Evolutionary conservation across 106 monocot genomes (phyloP), one percentile per base, ranked within the genome.

Genomic region (Cymbidium sinense): DNA sequence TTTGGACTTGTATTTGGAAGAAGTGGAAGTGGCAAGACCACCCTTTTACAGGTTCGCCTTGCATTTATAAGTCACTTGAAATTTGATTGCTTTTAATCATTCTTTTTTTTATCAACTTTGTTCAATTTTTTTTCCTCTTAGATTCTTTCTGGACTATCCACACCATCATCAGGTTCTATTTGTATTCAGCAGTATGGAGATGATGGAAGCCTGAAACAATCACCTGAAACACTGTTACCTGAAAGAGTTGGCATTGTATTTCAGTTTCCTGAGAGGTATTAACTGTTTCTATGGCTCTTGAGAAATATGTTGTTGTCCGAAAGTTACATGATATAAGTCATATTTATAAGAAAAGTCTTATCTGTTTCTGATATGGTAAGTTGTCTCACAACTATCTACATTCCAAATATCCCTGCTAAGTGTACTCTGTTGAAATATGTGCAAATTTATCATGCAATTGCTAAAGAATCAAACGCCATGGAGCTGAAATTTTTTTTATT

Each of bases 211-310:
- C 84, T 90, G 67, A 82, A 33, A 82, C 30, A 55, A n/a, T 78
- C 81, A 27, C 80, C 90, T 77, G 86, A 94, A 79, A 19, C 54
- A 64, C 83, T 99, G 54, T 81, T 83, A 50, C 86, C 90, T 55
- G 81, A 99, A 78, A 92, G 83, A 65, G 94, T 94, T 76, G 94
- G 98, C 44, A 92, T 99, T 70, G 92, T 94, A 34, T 99, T 94
- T 78, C 98, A 99, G 81, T 99, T 99, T 89, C 98, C 94, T 77
- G 98, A 99, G 81, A 99, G 98, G 98, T 99, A 86, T n/a, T 25
- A 80, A 54, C 44, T 9, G 9, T 23, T 41, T 41, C 70, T 35
- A 70, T 70, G 21, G 31, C 11, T 58, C 58, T 58, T 58, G 23
- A 58, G 23, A 20, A 58, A 58, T 58, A 23, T n/a, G 23, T 23